Base-by-base conservation (phyloP, 2,329 filamentous ascomycete species). In the Alternaria incomplexa region DNA sequence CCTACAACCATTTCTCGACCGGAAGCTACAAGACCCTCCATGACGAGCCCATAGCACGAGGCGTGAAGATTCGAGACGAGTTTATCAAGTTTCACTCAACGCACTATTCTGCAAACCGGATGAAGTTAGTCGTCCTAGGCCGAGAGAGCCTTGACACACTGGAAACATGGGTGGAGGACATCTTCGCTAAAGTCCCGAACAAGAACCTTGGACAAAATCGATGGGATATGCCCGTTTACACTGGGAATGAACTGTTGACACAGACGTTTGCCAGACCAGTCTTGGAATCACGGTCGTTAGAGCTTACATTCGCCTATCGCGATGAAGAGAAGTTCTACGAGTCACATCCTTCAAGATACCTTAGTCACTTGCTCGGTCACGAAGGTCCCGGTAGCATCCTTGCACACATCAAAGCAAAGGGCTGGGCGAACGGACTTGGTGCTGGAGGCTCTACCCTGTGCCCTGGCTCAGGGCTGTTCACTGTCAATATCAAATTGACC, bases 341-440 rank as follows among this genome's bases (percentile, higher is more conserved):
- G 74, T 89, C 90, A 8, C 92, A 96, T 68, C 94, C 94, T 1
- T 91, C 91, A 67, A 88, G 91, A 64, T 97, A 97, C 75, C 89
- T 97, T 63, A 91, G 91, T 73, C 94, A 97, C 75, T 83, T 97
- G 56, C 92, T 97, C 65, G 94, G 94, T 5, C 94, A 97, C 71
- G 94, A 97, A 79, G 93, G 94, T 0, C 94, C 94, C 1, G 94
- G 94, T 5, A 97, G 94, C 79, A 91, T 97, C 73, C 89, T 97
- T 82, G 90, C 93, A 3, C 93, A 96, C 77, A 87, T 97, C 79
- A 97, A 97, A 79, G 89, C 88, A 25, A 96, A 94, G 80, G 94
- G 94, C 8, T 97, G 93, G 92, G 93, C 91, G 5, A 96, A 94
- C 72, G 88, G 89, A 3, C 84, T 97, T 3, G 92, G 91, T 48